Percentiles rank a stretch among this genome's conserved stretches.
phyloP scores from a whole-genome alignment of 108 stramenopile species.

The Cylindrotheca fusiformis region DNA sequence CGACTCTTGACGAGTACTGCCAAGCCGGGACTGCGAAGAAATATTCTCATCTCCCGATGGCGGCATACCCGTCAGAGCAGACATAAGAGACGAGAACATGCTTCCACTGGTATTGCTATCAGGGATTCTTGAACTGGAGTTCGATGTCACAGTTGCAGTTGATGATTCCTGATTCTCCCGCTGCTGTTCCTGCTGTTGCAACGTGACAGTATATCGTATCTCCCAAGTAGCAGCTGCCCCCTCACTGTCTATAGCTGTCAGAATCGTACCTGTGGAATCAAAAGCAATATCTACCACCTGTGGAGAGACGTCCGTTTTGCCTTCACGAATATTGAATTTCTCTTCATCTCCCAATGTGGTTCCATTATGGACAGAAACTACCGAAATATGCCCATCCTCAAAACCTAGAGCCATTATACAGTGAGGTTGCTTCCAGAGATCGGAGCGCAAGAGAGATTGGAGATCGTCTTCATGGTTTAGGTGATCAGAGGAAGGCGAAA shows the following conservation, averaged over 20 bases:
- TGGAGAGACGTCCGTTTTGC: background rate
- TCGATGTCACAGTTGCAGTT: slow-evolving; percentile 2
- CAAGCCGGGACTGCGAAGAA: background rate
- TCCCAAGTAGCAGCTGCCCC: slow-evolving; percentile 45
- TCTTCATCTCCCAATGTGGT: background rate
- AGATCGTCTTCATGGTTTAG: background rate
- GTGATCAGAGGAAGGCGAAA: background rate
- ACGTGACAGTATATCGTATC: slow-evolving; percentile 29
- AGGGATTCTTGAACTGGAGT: background rate
- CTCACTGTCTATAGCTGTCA: slow-evolving; percentile 50
- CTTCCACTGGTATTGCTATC: background rate
- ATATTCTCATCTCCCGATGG: slow-evolving; percentile 6
- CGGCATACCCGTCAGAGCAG: slow-evolving; percentile 31
- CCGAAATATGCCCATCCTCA: slow-evolving; percentile 14
- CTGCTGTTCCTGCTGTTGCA: slow-evolving; percentile 13
- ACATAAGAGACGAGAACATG: slow-evolving; percentile 46
- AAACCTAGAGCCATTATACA: slow-evolving; percentile 24
- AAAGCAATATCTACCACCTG: slow-evolving; percentile 37
- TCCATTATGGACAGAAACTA: slow-evolving; percentile 1
- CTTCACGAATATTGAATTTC: slow-evolving; percentile 9
- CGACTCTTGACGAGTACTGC: too few relatives aligned
- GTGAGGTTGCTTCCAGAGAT: slow-evolving; percentile 37
- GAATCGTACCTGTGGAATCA: slow-evolving; percentile 42
- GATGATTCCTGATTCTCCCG: background rate
- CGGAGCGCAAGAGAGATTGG: slow-evolving; percentile 10